phyloP scores from a whole-genome alignment of 2,329 filamentous ascomycete species.

The Pyrenophora graminea region DNA sequence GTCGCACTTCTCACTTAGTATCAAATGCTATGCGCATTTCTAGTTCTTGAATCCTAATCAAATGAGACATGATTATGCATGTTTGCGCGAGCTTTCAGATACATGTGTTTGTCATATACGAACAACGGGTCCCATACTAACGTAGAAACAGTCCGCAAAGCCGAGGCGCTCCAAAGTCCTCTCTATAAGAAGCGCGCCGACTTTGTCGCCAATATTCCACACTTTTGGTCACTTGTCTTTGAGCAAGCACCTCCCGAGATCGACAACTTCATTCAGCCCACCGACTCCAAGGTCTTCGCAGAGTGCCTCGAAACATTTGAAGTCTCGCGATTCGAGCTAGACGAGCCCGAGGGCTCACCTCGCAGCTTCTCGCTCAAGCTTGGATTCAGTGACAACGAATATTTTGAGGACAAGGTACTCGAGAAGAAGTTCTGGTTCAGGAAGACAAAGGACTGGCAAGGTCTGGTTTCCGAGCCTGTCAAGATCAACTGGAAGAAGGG shows the following conservation, averaged over 20 bases:
- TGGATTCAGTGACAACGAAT: slow-evolving; percentile 79
- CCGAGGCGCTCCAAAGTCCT: slow-evolving; percentile 68
- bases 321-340: slow-evolving; percentile 81
- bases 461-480: slow-evolving; percentile 86
- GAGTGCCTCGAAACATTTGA: slow-evolving; percentile 68
- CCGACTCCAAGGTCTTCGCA: slow-evolving; percentile 74
- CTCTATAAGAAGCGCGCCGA: slow-evolving; percentile 78
- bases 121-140: slow-evolving; percentile 11
- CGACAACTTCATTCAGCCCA: slow-evolving; percentile 83
- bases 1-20: slow-evolving; percentile 1
- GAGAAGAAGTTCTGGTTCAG: slow-evolving; percentile 95
- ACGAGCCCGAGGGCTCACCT: slow-evolving; percentile 70
- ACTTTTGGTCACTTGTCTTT: slow-evolving; percentile 95
- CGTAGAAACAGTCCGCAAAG: slow-evolving; percentile 66
- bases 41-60: too few species aligned
- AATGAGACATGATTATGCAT: too few species aligned
- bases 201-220: slow-evolving; percentile 71
- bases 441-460: slow-evolving; percentile 69
- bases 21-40: neutral
- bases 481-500: slow-evolving; percentile 76
- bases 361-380: slow-evolving; percentile 73
- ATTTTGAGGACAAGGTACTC: slow-evolving; percentile 75
- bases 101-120: neutral
- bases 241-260: slow-evolving; percentile 84
- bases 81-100: too few species aligned